phyloP scores from a whole-genome alignment of 2,329 filamentous ascomycete genomes.

The Claviceps pazoutovae region DNA sequence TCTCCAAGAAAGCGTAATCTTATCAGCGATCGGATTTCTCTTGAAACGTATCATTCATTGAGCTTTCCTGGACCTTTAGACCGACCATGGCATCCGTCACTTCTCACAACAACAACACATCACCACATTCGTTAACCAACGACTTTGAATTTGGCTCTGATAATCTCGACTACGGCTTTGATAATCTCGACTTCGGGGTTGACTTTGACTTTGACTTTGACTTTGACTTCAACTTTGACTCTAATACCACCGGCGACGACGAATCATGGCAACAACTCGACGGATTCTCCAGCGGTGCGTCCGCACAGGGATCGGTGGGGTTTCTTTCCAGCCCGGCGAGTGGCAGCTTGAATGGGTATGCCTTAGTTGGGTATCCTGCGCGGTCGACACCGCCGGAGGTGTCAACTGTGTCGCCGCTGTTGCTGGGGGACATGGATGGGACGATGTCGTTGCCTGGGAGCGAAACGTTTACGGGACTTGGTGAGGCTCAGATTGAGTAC shows the following conservation, averaged over 20 bases:
- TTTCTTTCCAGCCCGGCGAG: slow-evolving; percentile 37
- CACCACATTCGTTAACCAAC: slow-evolving; percentile 25
- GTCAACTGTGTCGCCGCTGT: slow-evolving; percentile 27
- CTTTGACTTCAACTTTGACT: no score
- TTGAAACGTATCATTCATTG: no score
- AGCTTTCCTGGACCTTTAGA: background rate
- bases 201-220: no score
- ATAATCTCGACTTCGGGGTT: no score
- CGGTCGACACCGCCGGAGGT: slow-evolving; percentile 15
- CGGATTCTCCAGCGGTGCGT: slow-evolving; percentile 17
- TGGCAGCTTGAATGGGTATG: slow-evolving; percentile 37
- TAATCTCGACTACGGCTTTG: no score
- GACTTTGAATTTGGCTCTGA: slow-evolving; percentile 19
- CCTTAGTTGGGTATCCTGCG: slow-evolving; percentile 24
- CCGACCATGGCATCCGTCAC: slow-evolving; percentile 23
- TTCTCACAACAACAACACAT: slow-evolving; percentile 16
- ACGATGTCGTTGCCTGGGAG: slow-evolving; percentile 20
- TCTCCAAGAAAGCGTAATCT: no score
- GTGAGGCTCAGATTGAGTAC: slow-evolving; percentile 7
- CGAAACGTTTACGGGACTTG: slow-evolving; percentile 16
- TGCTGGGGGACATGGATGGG: slow-evolving; percentile 25
- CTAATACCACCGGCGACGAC: slow-evolving; percentile 20
- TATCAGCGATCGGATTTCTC: no score
- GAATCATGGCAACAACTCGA: slow-evolving; percentile 33
- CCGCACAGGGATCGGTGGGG: slow-evolving; percentile 24